phyloP scores from a whole-genome alignment of 768 basidiomycete species.

The Hygrophorus pudorinus region DNA sequence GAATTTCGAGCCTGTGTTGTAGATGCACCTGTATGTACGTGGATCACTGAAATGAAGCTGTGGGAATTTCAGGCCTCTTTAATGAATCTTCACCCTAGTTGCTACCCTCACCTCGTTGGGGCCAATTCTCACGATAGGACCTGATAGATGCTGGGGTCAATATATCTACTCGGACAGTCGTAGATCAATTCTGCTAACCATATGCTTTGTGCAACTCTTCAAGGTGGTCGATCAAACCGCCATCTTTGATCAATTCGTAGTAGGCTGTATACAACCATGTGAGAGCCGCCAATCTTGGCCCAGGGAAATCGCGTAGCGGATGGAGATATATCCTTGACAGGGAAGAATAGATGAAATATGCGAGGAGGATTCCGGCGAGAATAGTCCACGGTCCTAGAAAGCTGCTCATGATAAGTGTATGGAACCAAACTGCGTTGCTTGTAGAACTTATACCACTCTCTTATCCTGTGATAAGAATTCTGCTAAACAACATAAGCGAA shows the following conservation, averaged over 20 bases:
- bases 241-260: constrained; percentile 18
- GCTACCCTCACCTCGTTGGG: constrained; percentile 23
- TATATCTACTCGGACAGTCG: too few relatives aligned
- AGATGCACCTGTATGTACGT: constrained; percentile 25
- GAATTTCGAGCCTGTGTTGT: constrained; percentile 14
- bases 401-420: too few relatives aligned
- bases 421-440: too few relatives aligned
- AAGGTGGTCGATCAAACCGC: constrained; percentile 18
- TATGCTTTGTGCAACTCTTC: constrained; percentile 17
- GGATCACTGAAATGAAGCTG: constrained; percentile 29
- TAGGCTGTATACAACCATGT: constrained; percentile 18
- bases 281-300: constrained; percentile 19
- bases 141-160: constrained; percentile 9
- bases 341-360: not conserved
- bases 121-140: constrained; percentile 25
- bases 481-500: too few relatives aligned
- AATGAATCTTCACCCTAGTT: not conserved
- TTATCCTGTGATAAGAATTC: too few relatives aligned
- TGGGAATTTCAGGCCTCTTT: not conserved
- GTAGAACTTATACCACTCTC: too few relatives aligned
- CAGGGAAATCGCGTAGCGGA: constrained; percentile 19
- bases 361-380: not conserved
- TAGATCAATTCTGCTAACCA: constrained; percentile 9
- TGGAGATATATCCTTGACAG: constrained; percentile 12
- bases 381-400: too few relatives aligned